Evolutionary conservation across 345 rosid species (phyloP), one percentile per base, ranked within the genome.

Genomic region (Aethionema arabicum): DNA sequence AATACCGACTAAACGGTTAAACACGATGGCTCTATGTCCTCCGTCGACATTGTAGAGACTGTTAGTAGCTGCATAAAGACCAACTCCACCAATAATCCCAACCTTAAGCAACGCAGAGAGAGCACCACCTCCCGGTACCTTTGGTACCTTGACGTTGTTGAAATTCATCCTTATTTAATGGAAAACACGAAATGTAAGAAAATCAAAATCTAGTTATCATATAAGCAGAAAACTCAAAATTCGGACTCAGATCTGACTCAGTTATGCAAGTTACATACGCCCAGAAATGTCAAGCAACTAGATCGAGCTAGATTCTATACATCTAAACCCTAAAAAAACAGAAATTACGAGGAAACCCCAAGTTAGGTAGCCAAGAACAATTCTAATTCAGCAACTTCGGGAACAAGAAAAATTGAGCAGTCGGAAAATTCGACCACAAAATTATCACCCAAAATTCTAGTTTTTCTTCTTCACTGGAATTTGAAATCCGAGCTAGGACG

Each of bases 91-190:
- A 32, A 89, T 32, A 32, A 85, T 63, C 59, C 91, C 89, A 21
- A 85, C 45, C 86, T 81, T 88, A 67, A 92, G 46, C 78, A 92
- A 52, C 52, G 83, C 67, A 41, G 88, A 76, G 21, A 74, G 45
- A 5, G 86, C 81, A 59, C 91, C 96, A 29, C 85, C 83, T 11
- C 95, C 85, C 0, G 96, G 90, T 65, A 86, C 71, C 68, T 84
- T 86, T 7, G 98, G 98, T 52, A 91, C 86, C 77, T 82, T 91
- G 42, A 84, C 81, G 56, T 87, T 87, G 73, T 74, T 78, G 61
- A 81, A 48, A 66, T 76, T 81, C 85, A 78, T 81, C 54, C 3
- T 44, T 40, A 1, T n/a, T 33, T 14, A 12, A 31, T 46, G 7
- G 0, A 46, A 38, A 15, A 59, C 5, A 13, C 38, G 33, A 39